Percentiles rank a stretch among this genome's conserved stretches.
Evolutionary conservation across 1,284 basidiomycete genomes (phyloP).

Genomic region (Heterobasidion annosum): DNA sequence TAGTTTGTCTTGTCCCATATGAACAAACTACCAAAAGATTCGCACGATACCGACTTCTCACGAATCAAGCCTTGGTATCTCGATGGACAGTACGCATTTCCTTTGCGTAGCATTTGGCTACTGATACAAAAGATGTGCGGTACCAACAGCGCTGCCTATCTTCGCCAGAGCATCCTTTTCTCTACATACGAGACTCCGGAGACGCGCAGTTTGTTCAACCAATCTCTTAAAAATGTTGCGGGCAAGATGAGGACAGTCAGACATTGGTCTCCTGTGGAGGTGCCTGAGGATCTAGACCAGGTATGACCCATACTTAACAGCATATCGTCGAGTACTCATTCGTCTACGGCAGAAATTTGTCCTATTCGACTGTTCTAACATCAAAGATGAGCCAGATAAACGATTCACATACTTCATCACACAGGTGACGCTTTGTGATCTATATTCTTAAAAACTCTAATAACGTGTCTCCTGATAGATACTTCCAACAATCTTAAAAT

Average conservation of each 20-base stretch:
- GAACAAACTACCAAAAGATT: slow-evolving; percentile 87
- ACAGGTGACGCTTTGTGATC: slow-evolving; percentile 39
- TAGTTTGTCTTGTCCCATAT: slow-evolving; percentile 83
- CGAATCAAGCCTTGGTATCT: slow-evolving; percentile 97
- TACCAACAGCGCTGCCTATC: slow-evolving; percentile 55
- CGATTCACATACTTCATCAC: slow-evolving; percentile 83
- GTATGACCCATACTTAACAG: slow-evolving; percentile 24
- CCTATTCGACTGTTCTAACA: slow-evolving; percentile 65
- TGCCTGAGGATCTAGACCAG: slow-evolving; percentile 76
- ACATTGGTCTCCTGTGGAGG: slow-evolving; percentile 61
- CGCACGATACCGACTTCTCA: slow-evolving; percentile 92
- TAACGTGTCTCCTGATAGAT: slow-evolving; percentile 34
- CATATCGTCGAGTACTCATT: slow-evolving; percentile 1
- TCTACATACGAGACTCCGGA: slow-evolving; percentile 90
- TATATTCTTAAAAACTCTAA: neutral
- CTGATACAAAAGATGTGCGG: neutral
- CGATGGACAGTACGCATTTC: slow-evolving; percentile 70
- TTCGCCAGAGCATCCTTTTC: slow-evolving; percentile 88
- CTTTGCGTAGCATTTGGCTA: neutral
- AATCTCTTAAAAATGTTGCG: slow-evolving; percentile 69
- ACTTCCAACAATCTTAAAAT: slow-evolving; percentile 76
- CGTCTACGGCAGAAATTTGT: slow-evolving; percentile 49
- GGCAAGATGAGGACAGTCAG: slow-evolving; percentile 73
- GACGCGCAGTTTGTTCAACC: slow-evolving; percentile 72
- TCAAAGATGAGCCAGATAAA: slow-evolving; percentile 78